phyloP scores from a whole-genome alignment of 148 eudicot species.

The Limonium bicolor region DNA sequence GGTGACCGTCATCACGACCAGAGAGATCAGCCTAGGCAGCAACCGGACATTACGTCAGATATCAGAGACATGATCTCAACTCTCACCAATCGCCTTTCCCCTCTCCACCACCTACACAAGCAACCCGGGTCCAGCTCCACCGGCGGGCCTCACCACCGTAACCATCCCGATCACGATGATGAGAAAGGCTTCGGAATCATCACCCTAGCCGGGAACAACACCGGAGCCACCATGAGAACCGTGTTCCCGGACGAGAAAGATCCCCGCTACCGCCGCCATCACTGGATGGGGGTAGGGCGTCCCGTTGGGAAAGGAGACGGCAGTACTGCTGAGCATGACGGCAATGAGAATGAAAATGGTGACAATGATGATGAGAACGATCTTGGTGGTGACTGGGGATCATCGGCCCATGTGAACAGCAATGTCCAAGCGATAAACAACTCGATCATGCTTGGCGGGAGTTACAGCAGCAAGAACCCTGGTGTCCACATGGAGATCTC shows the following conservation, averaged over 20 bases:
- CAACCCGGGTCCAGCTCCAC: conserved; percentile 25
- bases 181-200: conserved; percentile 39
- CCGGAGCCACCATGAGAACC: conserved; percentile 61
- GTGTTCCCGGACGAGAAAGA: conserved; percentile 4
- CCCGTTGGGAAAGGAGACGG: too few species aligned
- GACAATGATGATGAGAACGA: conserved; percentile 16
- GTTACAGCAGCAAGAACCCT: conserved; percentile 57
- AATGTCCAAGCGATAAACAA: conserved; percentile 75
- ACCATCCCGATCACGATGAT: conserved; percentile 8
- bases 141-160: background rate
- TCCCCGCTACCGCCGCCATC: background rate
- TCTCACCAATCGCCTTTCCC: conserved; percentile 34
- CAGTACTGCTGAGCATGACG: too few species aligned
- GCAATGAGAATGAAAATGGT: too few species aligned
- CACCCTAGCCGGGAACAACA: conserved; percentile 63
- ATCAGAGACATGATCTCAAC: conserved; percentile 40
- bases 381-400: background rate
- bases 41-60: conserved; percentile 26
- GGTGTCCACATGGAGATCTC: conserved; percentile 74
- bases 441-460: conserved; percentile 62
- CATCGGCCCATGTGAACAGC: conserved; percentile 57
- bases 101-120: conserved; percentile 22
- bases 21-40: conserved; percentile 6
- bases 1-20: background rate
- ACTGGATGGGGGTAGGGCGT: too few species aligned